Evolutionary conservation across 805 yeast species (phyloP), one percentile per base, ranked within the genome.

Genomic region (Blastobotrys parvus): DNA sequence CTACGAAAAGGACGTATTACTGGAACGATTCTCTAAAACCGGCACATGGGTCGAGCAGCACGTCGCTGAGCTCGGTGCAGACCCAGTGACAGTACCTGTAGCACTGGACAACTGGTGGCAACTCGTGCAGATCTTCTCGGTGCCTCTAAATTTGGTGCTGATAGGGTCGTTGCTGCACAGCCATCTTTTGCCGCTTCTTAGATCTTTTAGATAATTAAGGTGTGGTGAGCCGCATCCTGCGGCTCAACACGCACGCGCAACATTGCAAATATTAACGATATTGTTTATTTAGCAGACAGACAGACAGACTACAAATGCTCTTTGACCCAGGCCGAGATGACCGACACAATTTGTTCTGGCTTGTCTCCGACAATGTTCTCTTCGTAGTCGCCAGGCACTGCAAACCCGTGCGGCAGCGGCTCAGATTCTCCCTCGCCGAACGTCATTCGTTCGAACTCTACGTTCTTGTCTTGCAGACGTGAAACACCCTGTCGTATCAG

Each of bases 1-100:
- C 97, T 56, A 64, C 16, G 80, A 76, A 49, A 92, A 92, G 61
- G 97, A 92, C 61, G 63, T 60, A 38, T 59, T 81, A 39, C 68
- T 92, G 77, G 78, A 72, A n/a, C 57, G 59, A 15, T 85, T 76
- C 54, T 80, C 75, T 55, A 56, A 65, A 11, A 63, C 66, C 10
- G 88, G 90, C 5, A 50, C 67, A 2, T 80, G 43, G 44, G 19
- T 11, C 13, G 41, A 35, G 3, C 41, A 34, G 13, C 15, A 15
- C 3, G 25, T 82, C 47, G 62, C 58, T 11, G 46, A 45, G 8
- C 39, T 33, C 11, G 52, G 52, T 3, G 18, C 53, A 42, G 39
- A 42, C 46, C 34, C 45, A 35, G 25, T 48, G 54, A n/a, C 43
- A 25, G 38, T 46, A 17, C 51, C 46, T 3, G 50, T 65, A n/a